Base-by-base conservation (phyloP, 1,284 basidiomycete genomes). In the Amylostereum areolatum region DNA sequence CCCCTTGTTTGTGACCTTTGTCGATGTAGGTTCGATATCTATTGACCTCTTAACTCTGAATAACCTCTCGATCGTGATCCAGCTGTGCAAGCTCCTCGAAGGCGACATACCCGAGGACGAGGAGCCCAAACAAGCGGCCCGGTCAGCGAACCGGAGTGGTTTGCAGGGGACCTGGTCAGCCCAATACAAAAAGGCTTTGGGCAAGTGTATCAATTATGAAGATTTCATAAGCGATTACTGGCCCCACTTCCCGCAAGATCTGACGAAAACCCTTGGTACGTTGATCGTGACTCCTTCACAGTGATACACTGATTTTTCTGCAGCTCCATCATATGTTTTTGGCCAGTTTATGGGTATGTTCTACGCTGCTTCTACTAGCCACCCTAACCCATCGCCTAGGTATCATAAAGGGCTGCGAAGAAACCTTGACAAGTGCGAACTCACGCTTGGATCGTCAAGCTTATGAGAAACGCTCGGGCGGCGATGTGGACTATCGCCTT, bases 1-100 rank as follows among this genome's bases (percentile, higher is more conserved):
- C 49, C 85, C 83, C 0, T 58, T 86, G 28, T 87, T 86, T 53
- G 54, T 83, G 1, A 81, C 81, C 0, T 80, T 77, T 42, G 73
- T 81, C 52, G 63, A 67, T 50, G 83, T 81, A 51, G 30, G 67
- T 46, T 18, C 18, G 18, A 18, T 18, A 18, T 18, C 18, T 24
- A 11, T 34, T 5, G 25, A 39, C 37, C 5, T 18, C 8, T 8
- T 28, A 7, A 7, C 41, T 28, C 5, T 43, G 25, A 18, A 28
- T 8, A 8, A 11, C 24, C 28, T n/a, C 0, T 11, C 35, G 4
- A 52, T 0, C 9, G 34, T 11, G 28, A 10, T 27, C 30, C 32
- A 61, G 59, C 46, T 61, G 3, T 61, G 51, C 42, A 40, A 39
- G 11, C 36, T 61, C 24, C 50, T 61, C 3, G 57, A 59, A 35